Evolutionary conservation across 306 rosid genomes (phyloP), one percentile per base, ranked within the genome.

Genomic region (Dalbergia cochinchinensis): DNA sequence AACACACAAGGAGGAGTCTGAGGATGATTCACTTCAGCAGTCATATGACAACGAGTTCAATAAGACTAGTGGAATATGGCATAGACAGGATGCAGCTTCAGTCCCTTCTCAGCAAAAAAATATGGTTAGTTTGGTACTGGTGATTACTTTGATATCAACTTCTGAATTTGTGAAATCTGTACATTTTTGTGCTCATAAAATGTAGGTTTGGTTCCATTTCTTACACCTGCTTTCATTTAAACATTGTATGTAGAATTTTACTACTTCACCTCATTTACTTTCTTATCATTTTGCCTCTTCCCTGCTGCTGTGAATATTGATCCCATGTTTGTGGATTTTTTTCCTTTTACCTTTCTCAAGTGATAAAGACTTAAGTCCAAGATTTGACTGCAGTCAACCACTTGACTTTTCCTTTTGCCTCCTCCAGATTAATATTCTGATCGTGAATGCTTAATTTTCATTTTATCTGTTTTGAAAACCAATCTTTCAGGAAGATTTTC

Each of bases 1-100:
- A 72, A 85, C 91, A 1, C 97, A 88, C 63, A 85, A 73, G 82
- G 97, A 90, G 82, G 94, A 88, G 86, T 82, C 88, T 18, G 89
- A 87, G 77, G 95, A 94, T 76, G 97, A 92, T 74, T 85, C 90
- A 78, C 64, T 86, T 5, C 86, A 82, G 39, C 88, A 73, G 70
- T 70, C 82, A 83, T 83, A 89, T 54, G 91, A 88, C 55, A 82
- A 80, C 15, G 80, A 85, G 83, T 64, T 70, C 48, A 90, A 75
- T 73, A 84, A 74, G 61, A 53, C 63, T 35, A 58, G 65, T 75
- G 85, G 85, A 65, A 55, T 76, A 10, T 58, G 86, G 88, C 65
- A 4, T 69, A 78, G 75, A 77, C 83, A 69, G 53, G 90, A 84
- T 62, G 68, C 74, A 39, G 82, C 83, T 61, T 71, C 88, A 71